Evolutionary conservation across 1,284 basidiomycete genomes (phyloP), one percentile per base, ranked within the genome.

Genomic region (Cryptococcus sp.): DNA sequence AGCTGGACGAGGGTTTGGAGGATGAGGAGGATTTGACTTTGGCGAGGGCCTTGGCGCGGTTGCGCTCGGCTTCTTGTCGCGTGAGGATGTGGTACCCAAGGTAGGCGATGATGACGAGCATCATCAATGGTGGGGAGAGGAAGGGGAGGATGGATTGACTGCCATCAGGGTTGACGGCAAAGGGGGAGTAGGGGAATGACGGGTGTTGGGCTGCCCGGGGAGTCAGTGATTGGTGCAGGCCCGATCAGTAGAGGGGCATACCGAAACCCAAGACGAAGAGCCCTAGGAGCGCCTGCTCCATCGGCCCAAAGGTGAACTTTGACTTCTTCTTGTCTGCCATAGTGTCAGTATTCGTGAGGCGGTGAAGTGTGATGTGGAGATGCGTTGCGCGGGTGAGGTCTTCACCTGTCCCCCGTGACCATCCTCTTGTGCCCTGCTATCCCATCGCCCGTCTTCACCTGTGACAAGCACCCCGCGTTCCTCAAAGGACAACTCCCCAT

Each of bases 81-180:
- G 54, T 50, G 6, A 72, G 62, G 2, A 71, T 53, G 46, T 69
- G 60, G 46, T 68, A 72, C 3, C 70, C 70, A 4, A 66, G 38
- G 37, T 71, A 72, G 4, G 66, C 67, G 12, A 72, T 59, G 15
- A 69, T 43, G 12, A 71, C 56, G 4, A 72, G 60, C 59, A 69
- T 62, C 35, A 72, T 63, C 16, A 69, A 53, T 2, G 67, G 66
- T 11, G 70, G 69, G 1, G 68, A 64, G 46, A 70, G 63, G 18
- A 72, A 57, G 0, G 65, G 66, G 20, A 66, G 50, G 4, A n/a
- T n/a, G 46, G 45, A 59, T 7, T 63, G 39, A 5, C 53, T 51
- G 13, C 59, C 59, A 20, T 59, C 60, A 11, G 47, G 24, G 18
- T 39, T 52, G 33, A 53, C 28, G 12, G 44, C 45, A 33, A 67